A percentile compares a stretch with the other conserved stretches of the same genome.
Conservation (phyloP, 1,284 basidiomycete genomes). For the Mycena sp. region DNA sequence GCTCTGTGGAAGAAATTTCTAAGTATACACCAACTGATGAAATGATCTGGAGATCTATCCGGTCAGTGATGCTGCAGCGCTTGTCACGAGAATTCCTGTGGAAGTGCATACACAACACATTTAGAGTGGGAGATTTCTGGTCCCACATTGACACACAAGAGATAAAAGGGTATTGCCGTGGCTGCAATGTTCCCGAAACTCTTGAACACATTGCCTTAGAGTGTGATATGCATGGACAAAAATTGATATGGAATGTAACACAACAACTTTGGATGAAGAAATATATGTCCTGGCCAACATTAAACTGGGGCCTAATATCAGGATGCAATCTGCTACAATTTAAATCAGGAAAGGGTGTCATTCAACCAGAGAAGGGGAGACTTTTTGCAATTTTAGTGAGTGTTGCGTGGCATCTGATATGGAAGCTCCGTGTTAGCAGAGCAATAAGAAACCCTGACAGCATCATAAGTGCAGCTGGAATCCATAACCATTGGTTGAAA, state of each 20-base stretch:
- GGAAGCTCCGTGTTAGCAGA: not conserved
- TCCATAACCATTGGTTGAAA: not conserved
- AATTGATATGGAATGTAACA: no score
- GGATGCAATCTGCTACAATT: constrained; percentile 7
- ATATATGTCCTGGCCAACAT: not conserved
- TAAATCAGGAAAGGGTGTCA: not conserved
- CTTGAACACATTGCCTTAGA: no score
- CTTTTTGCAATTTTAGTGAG: constrained; percentile 3
- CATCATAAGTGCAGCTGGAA: not conserved
- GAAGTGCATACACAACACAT: no score
- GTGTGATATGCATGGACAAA: no score
- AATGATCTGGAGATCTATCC: no score
- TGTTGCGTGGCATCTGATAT: not conserved
- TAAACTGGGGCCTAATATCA: constrained; percentile 1
- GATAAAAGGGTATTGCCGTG: no score
- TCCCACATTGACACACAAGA: not conserved
- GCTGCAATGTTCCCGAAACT: no score
- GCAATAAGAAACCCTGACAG: not conserved
- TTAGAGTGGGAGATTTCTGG: no score
- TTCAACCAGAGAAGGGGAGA: not conserved
- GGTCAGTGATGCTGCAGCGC: no score
- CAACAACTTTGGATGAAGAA: not conserved
- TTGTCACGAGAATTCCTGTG: no score
- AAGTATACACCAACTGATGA: no score
- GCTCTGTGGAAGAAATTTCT: no score